Evolutionary conservation across 495 filamentous ascomycete genomes (phyloP).

Genomic region (Alectoria sarmentosa): DNA sequence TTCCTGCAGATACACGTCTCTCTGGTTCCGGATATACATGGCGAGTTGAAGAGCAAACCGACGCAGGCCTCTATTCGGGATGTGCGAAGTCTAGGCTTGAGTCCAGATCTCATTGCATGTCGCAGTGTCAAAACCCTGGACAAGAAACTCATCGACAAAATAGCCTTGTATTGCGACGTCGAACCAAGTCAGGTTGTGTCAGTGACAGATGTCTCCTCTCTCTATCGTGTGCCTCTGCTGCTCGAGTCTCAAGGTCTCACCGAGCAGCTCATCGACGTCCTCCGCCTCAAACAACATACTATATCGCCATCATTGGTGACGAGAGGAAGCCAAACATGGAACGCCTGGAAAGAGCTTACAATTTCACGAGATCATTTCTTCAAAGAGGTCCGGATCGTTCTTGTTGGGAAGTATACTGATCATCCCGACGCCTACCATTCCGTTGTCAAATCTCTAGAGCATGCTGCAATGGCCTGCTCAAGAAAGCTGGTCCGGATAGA

Average conservation of each 20-base stretch:
- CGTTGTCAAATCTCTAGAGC: slow-evolving; percentile 80
- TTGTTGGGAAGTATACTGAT: slow-evolving; percentile 87
- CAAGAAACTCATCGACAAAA: slow-evolving; percentile 71
- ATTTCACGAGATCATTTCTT: slow-evolving; percentile 51
- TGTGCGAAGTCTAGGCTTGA: slow-evolving; percentile 71
- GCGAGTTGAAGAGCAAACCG: slow-evolving; percentile 97
- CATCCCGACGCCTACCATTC: slow-evolving; percentile 79
- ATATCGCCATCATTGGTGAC: slow-evolving; percentile 40
- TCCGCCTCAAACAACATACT: slow-evolving; percentile 49
- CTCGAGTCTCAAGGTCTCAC: slow-evolving; percentile 75
- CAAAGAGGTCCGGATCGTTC: slow-evolving; percentile 69
- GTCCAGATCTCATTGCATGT: slow-evolving; percentile 90
- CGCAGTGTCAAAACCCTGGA: slow-evolving; percentile 72
- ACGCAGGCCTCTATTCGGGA: slow-evolving; percentile 85
- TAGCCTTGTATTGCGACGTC: slow-evolving; percentile 80
- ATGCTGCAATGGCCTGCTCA: slow-evolving; percentile 78
- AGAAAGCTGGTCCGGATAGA: slow-evolving; percentile 73
- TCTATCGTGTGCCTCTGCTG: slow-evolving; percentile 88
- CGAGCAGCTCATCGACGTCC: slow-evolving; percentile 47
- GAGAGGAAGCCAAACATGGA: slow-evolving; percentile 60
- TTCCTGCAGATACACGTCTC: slow-evolving; percentile 84
- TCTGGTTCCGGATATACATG: slow-evolving; percentile 62
- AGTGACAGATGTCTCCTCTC: slow-evolving; percentile 78
- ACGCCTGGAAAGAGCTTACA: slow-evolving; percentile 65
- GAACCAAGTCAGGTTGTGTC: slow-evolving; percentile 72